Percentiles rank a stretch among this genome's conserved stretches.
Evolutionary conservation across 1,284 basidiomycete species (phyloP).

Genomic region (Lentinula novae-zelandiae): DNA sequence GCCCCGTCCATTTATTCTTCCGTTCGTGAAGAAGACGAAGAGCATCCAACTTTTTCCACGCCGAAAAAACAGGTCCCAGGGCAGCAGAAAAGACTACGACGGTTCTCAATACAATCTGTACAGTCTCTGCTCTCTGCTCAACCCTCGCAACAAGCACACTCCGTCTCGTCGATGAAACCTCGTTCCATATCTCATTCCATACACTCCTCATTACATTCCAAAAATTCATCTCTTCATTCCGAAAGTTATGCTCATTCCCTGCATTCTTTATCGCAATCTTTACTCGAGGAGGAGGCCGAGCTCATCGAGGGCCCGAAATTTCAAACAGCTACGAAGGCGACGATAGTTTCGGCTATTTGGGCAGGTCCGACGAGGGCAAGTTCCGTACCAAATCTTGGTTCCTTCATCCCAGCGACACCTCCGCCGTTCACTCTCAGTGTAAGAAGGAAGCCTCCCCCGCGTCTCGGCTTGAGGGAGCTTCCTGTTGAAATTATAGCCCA

Average conservation of each 20-base stretch:
- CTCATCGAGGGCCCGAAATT: not conserved
- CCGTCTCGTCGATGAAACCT: not conserved
- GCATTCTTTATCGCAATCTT: constrained; percentile 2
- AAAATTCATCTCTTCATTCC: not conserved
- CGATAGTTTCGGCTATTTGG: constrained; percentile 2
- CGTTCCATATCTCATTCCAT: not conserved
- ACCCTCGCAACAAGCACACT: not conserved
- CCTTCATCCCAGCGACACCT: not conserved
- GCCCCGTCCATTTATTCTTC: constrained; percentile 6
- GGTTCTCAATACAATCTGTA: constrained; percentile 1
- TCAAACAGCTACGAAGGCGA: constrained; percentile 3
- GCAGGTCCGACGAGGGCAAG: constrained; percentile 1
- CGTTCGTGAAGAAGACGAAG: not conserved
- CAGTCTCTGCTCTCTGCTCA: not conserved
- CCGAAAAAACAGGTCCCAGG: not conserved
- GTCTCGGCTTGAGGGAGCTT: constrained; percentile 5
- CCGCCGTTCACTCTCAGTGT: not conserved
- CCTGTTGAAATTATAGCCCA: not conserved
- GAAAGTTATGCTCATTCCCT: constrained; percentile 1
- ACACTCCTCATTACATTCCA: not conserved
- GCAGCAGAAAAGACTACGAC: constrained; percentile 1
- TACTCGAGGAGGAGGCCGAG: constrained; percentile 4
- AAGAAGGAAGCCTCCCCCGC: constrained; percentile 3
- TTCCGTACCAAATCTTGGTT: constrained; percentile 2
- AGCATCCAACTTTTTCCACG: not conserved